These are phyloP conservation scores for Phytophthora macrochlamydospora DNA, from an alignment of 352 stramenopile species.

Conservation along the genomic window DNA sequence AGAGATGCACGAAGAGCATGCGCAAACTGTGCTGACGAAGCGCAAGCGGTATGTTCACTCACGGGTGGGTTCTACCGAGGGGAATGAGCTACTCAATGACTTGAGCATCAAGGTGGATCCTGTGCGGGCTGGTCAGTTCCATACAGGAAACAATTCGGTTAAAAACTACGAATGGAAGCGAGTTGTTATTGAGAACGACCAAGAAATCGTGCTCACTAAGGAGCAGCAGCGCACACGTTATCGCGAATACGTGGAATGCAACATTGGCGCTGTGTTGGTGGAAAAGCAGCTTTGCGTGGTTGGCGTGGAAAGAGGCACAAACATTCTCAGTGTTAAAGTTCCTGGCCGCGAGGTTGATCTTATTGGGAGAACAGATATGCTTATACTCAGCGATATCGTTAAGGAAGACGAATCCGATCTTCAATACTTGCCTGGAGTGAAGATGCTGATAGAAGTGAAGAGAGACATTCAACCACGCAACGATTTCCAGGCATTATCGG, in stretches of 20 bases:
- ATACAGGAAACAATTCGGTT: constrained; percentile 4
- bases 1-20: constrained; percentile 6
- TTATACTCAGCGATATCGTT: constrained; percentile 38
- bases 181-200: not conserved
- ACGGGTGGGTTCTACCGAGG: constrained; percentile 20
- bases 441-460: constrained; percentile 50
- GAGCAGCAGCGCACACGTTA: constrained; percentile 29
- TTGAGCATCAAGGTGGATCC: constrained; percentile 25
- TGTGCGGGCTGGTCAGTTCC: constrained; percentile 1
- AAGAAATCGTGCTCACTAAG: constrained; percentile 19
- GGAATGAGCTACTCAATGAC: constrained; percentile 25
- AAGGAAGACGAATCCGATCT: constrained; percentile 8
- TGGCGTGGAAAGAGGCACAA: constrained; percentile 24
- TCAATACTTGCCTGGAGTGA: constrained; percentile 29
- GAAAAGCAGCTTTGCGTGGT: constrained; percentile 39
- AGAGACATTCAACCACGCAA: constrained; percentile 18
- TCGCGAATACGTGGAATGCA: constrained; percentile 35
- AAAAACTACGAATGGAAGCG: constrained; percentile 25
- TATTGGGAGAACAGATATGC: constrained; percentile 34
- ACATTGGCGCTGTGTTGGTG: constrained; percentile 33
- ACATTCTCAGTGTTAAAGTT: constrained; percentile 34
- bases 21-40: constrained; percentile 24
- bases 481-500: constrained; percentile 36
- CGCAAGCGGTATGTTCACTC: constrained; percentile 38
- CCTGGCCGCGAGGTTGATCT: constrained; percentile 34